Evolutionary conservation across 768 basidiomycete genomes (phyloP).

Genomic region (Aureoboletus auriporus): DNA sequence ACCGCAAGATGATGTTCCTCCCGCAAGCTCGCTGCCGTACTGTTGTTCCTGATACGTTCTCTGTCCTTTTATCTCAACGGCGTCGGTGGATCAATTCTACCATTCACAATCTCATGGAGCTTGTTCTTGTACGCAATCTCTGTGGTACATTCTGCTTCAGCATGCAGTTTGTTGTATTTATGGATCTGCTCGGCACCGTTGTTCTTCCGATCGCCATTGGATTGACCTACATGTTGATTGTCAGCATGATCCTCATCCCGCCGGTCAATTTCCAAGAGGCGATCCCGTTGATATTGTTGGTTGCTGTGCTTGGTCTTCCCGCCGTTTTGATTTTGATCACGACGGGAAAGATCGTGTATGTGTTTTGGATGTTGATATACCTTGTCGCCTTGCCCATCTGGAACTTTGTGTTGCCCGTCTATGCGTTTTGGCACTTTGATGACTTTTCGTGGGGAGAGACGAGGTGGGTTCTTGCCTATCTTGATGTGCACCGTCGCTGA

Average conservation of each 20-base stretch:
- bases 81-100: conserved; percentile 99
- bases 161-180: conserved; percentile 99
- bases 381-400: conserved; percentile 89
- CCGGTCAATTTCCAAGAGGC: conserved; percentile 87
- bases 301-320: conserved; percentile 90
- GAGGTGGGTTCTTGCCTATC: conserved; percentile 48
- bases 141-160: conserved; percentile 99
- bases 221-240: conserved; percentile 85
- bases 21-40: conserved; percentile 95
- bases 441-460: conserved; percentile 99
- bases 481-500: conserved; percentile 9
- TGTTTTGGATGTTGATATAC: conserved; percentile 98
- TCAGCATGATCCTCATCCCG: conserved; percentile 73
- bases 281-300: conserved; percentile 86
- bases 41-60: conserved; percentile 93
- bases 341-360: conserved; percentile 91
- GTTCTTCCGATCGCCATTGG: conserved; percentile 92
- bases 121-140: conserved; percentile 92
- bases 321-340: conserved; percentile 91
- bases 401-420: conserved; percentile 92
- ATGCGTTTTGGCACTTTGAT: conserved; percentile 99
- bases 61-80: conserved; percentile 90
- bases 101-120: conserved; percentile 98
- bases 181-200: conserved; percentile 90
- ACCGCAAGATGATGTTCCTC: conserved; percentile 99